Evolutionary conservation across 352 stramenopile species (phyloP).

Genomic region (Pythium pectinolyticum): DNA sequence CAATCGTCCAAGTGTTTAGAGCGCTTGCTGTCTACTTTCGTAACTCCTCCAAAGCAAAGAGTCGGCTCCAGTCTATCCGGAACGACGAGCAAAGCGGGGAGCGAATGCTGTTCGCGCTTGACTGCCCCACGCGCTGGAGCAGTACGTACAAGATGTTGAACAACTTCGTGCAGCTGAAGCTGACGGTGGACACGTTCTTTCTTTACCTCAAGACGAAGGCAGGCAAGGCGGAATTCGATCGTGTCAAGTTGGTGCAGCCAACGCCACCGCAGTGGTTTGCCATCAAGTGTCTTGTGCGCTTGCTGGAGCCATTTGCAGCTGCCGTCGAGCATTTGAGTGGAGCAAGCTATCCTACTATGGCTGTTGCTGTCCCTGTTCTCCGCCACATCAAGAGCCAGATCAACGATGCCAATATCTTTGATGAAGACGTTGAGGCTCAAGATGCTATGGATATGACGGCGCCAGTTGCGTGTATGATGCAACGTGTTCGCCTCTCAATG

Average conservation of each 20-base stretch:
- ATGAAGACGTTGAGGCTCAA: background rate
- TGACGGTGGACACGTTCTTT: background rate
- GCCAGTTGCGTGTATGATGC: background rate
- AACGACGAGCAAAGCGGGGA: background rate
- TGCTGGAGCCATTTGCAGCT: background rate
- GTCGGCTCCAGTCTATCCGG: background rate
- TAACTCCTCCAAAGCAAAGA: background rate
- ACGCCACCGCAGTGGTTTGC: background rate
- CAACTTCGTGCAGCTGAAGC: background rate
- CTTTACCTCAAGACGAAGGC: background rate
- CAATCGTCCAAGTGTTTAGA: background rate
- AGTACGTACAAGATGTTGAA: background rate
- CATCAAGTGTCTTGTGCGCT: background rate
- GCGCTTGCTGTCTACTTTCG: background rate
- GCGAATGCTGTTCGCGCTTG: background rate
- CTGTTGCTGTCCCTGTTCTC: background rate
- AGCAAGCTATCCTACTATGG: background rate
- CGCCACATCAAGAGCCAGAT: background rate
- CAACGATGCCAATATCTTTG: background rate
- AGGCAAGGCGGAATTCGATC: background rate
- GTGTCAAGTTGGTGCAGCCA: background rate
- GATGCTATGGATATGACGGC: background rate
- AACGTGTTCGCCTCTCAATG: background rate
- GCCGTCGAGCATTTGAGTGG: background rate
- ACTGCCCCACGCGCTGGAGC: background rate